These are phyloP conservation scores for Tolypocladium ovalisporum DNA, from an alignment of 2,329 filamentous ascomycete genomes.

Conservation along the genomic window DNA sequence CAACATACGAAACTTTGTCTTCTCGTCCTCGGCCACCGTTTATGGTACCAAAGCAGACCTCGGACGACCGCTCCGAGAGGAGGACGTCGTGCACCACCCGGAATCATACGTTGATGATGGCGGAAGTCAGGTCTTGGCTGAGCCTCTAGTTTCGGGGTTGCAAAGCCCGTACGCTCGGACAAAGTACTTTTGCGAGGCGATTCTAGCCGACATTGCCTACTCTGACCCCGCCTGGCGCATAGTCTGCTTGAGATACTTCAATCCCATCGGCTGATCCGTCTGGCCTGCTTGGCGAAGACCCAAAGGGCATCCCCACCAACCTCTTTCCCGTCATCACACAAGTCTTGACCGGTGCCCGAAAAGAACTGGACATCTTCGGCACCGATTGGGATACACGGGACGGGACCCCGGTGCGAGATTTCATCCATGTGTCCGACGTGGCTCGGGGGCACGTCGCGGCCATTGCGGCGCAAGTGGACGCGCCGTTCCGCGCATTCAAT, in stretches of 20 bases:
- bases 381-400: slow-evolving; percentile 55
- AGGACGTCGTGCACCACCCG: slow-evolving; percentile 35
- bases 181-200: slow-evolving; percentile 59
- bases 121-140: slow-evolving; percentile 16
- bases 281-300: slow-evolving; percentile 53
- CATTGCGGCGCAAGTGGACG: slow-evolving; percentile 22
- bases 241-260: slow-evolving; percentile 56
- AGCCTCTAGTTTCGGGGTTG: slow-evolving; percentile 31
- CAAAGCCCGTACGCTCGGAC: slow-evolving; percentile 56
- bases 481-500: slow-evolving; percentile 30
- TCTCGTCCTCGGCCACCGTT: slow-evolving; percentile 57
- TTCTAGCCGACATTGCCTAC: slow-evolving; percentile 48
- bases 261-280: slow-evolving; percentile 56
- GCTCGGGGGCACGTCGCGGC: slow-evolving; percentile 54
- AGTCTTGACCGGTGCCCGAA: slow-evolving; percentile 43
- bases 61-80: slow-evolving; percentile 41
- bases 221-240: slow-evolving; percentile 53
- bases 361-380: slow-evolving; percentile 49
- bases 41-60: slow-evolving; percentile 45
- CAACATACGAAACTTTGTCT: slow-evolving; percentile 54
- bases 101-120: slow-evolving; percentile 31
- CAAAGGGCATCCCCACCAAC: slow-evolving; percentile 49
- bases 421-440: slow-evolving; percentile 57
- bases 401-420: slow-evolving; percentile 56
- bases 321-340: slow-evolving; percentile 53